Percentiles rank a stretch among this genome's conserved stretches.
These are phyloP conservation scores for Termitomyces bulborhizus DNA, from an alignment of 768 basidiomycete genomes.

Conservation along the genomic window DNA sequence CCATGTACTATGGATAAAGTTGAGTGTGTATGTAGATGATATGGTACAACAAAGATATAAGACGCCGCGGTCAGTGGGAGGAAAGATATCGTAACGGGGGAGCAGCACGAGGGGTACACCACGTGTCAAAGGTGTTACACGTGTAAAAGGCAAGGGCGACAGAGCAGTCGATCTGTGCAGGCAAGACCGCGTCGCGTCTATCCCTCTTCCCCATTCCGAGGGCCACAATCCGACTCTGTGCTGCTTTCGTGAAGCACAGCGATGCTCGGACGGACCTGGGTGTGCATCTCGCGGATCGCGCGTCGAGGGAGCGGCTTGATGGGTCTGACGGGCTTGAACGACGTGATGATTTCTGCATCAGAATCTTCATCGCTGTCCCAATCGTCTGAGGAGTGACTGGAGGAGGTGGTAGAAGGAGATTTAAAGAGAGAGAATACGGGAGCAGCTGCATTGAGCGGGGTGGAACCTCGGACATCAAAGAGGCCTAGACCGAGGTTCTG, in stretches of 20 bases:
- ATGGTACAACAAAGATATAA: too few species aligned
- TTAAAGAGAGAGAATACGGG: not conserved
- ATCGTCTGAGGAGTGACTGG: conserved; percentile 18
- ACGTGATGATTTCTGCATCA: conserved; percentile 33
- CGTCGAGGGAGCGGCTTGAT: not conserved
- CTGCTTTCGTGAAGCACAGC: not conserved
- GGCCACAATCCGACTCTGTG: too few species aligned
- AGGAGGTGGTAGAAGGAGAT: conserved; percentile 1
- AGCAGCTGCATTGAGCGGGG: not conserved
- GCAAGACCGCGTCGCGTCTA: not conserved
- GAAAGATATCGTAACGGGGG: too few species aligned
- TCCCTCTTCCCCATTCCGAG: not conserved
- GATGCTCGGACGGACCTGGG: not conserved
- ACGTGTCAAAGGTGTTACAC: too few species aligned
- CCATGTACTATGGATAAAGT: too few species aligned
- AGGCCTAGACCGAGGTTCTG: conserved; percentile 56
- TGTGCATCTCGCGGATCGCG: not conserved
- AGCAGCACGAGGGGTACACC: too few species aligned
- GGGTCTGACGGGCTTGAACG: conserved; percentile 29
- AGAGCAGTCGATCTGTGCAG: too few species aligned
- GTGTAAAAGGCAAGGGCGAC: too few species aligned
- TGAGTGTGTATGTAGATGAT: too few species aligned
- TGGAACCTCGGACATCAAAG: conserved; percentile 33
- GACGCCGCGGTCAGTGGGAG: too few species aligned
- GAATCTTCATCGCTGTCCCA: conserved; percentile 28